Base-by-base conservation (phyloP, 2,329 filamentous ascomycete genomes). In the Catunica adiposa region DNA sequence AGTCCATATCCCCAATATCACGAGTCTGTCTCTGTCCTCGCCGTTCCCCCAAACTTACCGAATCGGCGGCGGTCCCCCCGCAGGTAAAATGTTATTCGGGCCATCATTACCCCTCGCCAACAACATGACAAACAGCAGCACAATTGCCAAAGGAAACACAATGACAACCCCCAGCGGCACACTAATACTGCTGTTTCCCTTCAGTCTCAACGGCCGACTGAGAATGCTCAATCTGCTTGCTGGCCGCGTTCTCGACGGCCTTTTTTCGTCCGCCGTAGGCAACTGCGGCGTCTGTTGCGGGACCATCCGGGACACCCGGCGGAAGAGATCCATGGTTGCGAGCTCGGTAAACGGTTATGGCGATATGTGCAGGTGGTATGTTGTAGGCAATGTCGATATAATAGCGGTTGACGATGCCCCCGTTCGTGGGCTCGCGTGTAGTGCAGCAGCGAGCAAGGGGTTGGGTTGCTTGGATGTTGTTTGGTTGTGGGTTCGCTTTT, bases 121-220 rank as follows among this genome's bases (percentile, higher is more conserved):
- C 67, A 97, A 89, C 59, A 98, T 78, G 64, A 95, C 74, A 61
- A 97, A 73, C 68, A 97, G 94, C 68, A 96, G 77, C 64, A 95
- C 78, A 71, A 97, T 79, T 64, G 96, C 86, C 66, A 96, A 80
- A 61, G 92, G 92, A 67, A 97, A 97, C 62, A 97, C 73, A 62
- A 98, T 77, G 63, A 97, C 88, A 65, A 96, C 82, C 62, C 90
- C 90, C 54, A 98, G 74, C 25, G 92, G 92, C 66, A 97, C 83
- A 53, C 90, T 95, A 68, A 96, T 81, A 65, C 84, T 86, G 56
- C 89, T 96, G 70, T 94, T 95, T 64, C 88, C 87, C 70, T 83
- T 85, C 72, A 98, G 73, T 63, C 89, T 83, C 73, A 98, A 79
- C 53, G 90, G 86, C 65, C 87, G 80, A 63, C 83, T 78, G 68